These are phyloP conservation scores for Pulveroboletus sp. DNA, from an alignment of 768 basidiomycete species.

Conservation along the genomic window DNA sequence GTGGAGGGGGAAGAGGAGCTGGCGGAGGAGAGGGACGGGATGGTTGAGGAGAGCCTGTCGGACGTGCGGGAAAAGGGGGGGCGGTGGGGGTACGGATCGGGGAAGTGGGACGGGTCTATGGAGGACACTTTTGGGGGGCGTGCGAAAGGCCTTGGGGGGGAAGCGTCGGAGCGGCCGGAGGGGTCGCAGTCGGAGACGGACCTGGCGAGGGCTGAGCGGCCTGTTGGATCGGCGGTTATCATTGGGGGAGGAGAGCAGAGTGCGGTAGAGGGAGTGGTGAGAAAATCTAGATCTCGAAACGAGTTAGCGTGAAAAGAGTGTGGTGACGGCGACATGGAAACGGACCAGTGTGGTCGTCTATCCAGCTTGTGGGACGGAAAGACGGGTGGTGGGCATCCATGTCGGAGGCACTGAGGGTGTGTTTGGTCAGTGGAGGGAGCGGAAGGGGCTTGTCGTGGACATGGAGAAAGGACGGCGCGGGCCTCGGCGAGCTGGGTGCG, in stretches of 20 bases:
- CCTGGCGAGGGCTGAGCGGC: conserved; percentile 36
- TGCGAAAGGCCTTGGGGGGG: conserved; percentile 36
- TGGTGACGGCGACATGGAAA: conserved; percentile 15
- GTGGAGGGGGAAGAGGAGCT: conserved; percentile 71
- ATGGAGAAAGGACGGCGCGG: conserved; percentile 7
- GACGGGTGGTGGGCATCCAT: conserved; percentile 26
- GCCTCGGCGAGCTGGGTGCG: conserved; percentile 25
- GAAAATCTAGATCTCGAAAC: conserved; percentile 27
- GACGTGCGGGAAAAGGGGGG: conserved; percentile 41
- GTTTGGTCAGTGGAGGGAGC: conserved; percentile 34
- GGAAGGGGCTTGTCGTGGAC: conserved; percentile 40
- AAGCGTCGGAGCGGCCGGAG: conserved; percentile 36
- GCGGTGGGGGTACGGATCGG: conserved; percentile 69
- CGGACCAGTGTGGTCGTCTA: conserved; percentile 20
- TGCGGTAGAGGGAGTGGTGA: conserved; percentile 27
- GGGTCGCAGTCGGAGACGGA: conserved; percentile 41
- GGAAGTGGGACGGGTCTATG: conserved; percentile 65
- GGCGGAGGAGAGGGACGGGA: conserved; percentile 66
- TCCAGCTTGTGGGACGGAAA: conserved; percentile 25
- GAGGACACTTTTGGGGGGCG: conserved; percentile 43
- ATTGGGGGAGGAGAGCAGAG: conserved; percentile 29
- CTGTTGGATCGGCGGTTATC: conserved; percentile 18
- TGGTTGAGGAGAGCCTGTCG: conserved; percentile 34
- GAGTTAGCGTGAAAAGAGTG: conserved; percentile 19
- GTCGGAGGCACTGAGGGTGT: conserved; percentile 22